A percentile compares a stretch with the other conserved stretches of the same genome.
phyloP scores from a whole-genome alignment of 2,329 filamentous ascomycete species.

The Aspergillus quadrilineatus region DNA sequence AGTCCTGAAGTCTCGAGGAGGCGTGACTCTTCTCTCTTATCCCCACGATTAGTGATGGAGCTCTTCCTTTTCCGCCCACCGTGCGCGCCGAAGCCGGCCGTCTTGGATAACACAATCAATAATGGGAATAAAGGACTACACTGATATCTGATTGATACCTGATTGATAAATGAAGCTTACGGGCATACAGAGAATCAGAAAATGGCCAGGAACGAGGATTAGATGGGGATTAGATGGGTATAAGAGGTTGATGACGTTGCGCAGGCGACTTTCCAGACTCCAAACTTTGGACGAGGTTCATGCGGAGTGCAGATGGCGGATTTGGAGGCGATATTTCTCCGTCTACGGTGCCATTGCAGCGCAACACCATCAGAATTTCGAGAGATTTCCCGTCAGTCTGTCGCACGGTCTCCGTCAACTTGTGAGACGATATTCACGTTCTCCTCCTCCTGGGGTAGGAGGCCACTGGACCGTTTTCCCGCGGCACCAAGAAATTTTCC shows the following conservation, averaged over 20 bases:
- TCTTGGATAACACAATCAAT: slow-evolving; percentile 9
- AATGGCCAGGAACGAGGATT: slow-evolving; percentile 15
- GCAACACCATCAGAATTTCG: neutral
- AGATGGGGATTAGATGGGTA: neutral
- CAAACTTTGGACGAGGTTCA: neutral
- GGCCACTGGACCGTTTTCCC: slow-evolving; percentile 8
- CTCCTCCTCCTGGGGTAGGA: neutral
- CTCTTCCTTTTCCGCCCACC: slow-evolving; percentile 24
- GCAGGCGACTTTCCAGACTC: slow-evolving; percentile 9
- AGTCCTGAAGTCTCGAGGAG: neutral
- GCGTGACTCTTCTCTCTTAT: slow-evolving; percentile 18
- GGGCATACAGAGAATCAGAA: neutral
- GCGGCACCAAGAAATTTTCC: slow-evolving; percentile 8
- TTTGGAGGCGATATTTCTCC: slow-evolving; percentile 4
- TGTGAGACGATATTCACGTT: neutral
- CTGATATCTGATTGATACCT: neutral
- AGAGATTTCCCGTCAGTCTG: neutral
- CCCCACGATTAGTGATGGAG: slow-evolving; percentile 19
- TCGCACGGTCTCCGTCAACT: neutral
- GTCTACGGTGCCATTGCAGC: slow-evolving; percentile 1
- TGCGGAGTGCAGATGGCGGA: slow-evolving; percentile 8
- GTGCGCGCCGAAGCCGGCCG: slow-evolving; percentile 31
- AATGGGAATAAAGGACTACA: slow-evolving; percentile 1
- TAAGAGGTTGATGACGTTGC: slow-evolving; percentile 10
- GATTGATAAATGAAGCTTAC: neutral